Percentiles rank a stretch among this genome's conserved stretches.
Evolutionary conservation across 371 early-diverging fungal species (phyloP).

Genomic region (Rhizoclosmatium hyalinum): DNA sequence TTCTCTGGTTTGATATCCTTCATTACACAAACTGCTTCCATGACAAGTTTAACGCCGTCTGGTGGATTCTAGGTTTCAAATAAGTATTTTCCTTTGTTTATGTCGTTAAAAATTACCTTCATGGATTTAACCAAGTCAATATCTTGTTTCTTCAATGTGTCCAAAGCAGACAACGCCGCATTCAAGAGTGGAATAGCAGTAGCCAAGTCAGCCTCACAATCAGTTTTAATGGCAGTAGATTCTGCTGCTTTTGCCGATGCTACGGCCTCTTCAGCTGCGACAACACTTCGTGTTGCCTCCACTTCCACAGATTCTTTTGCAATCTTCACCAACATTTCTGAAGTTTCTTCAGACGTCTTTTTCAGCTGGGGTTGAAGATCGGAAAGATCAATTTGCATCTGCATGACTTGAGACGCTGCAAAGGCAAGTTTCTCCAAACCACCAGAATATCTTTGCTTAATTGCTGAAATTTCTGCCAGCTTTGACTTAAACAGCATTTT

Average conservation of each 20-base stretch:
- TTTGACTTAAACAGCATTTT: slow-evolving; percentile 49
- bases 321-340: slow-evolving; percentile 60
- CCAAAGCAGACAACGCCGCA: slow-evolving; percentile 59
- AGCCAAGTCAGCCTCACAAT: slow-evolving; percentile 61
- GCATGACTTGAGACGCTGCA: slow-evolving; percentile 60
- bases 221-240: slow-evolving; percentile 58
- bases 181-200: slow-evolving; percentile 62
- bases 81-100: neutral
- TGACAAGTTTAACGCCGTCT: slow-evolving; percentile 64
- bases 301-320: slow-evolving; percentile 64
- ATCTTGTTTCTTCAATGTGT: slow-evolving; percentile 64
- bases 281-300: slow-evolving; percentile 56
- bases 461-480: slow-evolving; percentile 50
- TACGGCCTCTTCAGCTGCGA: slow-evolving; percentile 61
- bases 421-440: slow-evolving; percentile 62
- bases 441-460: slow-evolving; percentile 54
- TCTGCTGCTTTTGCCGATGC: slow-evolving; percentile 59
- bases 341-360: slow-evolving; percentile 63
- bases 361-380: slow-evolving; percentile 61
- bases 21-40: slow-evolving; percentile 71
- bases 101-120: slow-evolving; percentile 38
- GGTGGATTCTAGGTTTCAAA: slow-evolving; percentile 54
- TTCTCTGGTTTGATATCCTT: slow-evolving; percentile 66
- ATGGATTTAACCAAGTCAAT: slow-evolving; percentile 68
- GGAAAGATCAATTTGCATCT: slow-evolving; percentile 60